Evolutionary conservation across 1,139 yeast species (phyloP), one percentile per base, ranked within the genome.

Genomic region (Candida tropicalis): DNA sequence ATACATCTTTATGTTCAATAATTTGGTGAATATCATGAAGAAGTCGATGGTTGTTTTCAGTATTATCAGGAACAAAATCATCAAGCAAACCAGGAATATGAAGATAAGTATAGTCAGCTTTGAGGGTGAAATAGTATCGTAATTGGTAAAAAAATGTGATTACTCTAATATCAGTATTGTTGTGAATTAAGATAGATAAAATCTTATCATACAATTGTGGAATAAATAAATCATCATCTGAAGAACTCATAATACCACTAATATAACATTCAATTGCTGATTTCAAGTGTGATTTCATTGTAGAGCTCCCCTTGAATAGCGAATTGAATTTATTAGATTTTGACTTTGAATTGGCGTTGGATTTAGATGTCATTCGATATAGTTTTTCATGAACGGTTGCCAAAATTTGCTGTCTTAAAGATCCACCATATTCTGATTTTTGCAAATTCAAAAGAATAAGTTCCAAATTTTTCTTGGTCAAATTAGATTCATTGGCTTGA

Each of bases 201-300:
- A 50, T 46, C 13, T 38, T 35, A 22, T 50, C 50, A 40, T 50
- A 50, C 15, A 42, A 20, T 27, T 20, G 39, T 3, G 47, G 37
- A 13, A 40, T 18, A 26, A 36, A 45, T 18, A 43, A 44, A 38
- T 50, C 50, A 42, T 50, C 53, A 8, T 36, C 43, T 12, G 36
- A 37, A 11, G 45, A 33, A 2, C 20, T 24, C 4, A 40, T 20
- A 12, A 43, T 46, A 10, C 39, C 43, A 7, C 37, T 27, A 8
- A 45, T 36, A 29, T 35, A 45, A 15, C 31, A 25, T 29, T 42
- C 31, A 23, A 47, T 20, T 20, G 40, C 35, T 11, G 35, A 38
- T 24, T 42, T 35, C 11, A 36, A 38, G 27, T 45, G 35, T 20
- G 37, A 22, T 18, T 29, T 29, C 7, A 15, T 12, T 7, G 11